These are phyloP conservation scores for Colletotrichum sp. DNA, from an alignment of 2,329 filamentous ascomycete genomes.

Conservation along the genomic window DNA sequence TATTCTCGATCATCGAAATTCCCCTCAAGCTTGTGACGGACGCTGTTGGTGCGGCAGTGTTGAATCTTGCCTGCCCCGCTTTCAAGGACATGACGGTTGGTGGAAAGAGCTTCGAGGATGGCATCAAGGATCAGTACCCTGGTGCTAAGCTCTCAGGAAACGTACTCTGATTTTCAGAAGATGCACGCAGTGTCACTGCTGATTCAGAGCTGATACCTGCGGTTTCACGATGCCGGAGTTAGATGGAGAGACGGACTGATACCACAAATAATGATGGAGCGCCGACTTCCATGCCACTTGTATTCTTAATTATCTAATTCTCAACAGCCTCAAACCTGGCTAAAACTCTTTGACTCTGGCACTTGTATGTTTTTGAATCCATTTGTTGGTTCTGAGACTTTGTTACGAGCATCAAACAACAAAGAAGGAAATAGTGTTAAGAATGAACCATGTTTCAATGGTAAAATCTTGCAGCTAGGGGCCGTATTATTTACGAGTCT, in stretches of 20 bases:
- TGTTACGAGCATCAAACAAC: neutral
- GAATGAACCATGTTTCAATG: neutral
- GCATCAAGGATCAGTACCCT: neutral
- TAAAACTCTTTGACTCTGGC: fast-evolving
- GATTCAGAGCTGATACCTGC: neutral
- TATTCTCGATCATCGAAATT: conserved; percentile 36
- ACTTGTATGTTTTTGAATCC: neutral
- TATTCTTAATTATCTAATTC: neutral
- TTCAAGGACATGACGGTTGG: conserved; percentile 30
- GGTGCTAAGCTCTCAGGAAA: neutral
- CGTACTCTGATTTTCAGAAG: neutral
- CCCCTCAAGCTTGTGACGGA: conserved; percentile 37
- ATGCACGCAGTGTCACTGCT: neutral
- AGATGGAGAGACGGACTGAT: neutral
- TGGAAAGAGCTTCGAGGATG: conserved; percentile 22
- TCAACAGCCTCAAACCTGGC: neutral
- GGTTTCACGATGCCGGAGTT: neutral
- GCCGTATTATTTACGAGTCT: neutral
- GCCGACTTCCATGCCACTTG: neutral
- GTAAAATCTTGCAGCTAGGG: no score
- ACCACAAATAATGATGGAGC: neutral
- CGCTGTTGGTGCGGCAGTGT: conserved; percentile 30
- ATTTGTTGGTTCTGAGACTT: fast-evolving
- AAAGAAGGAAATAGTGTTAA: fast-evolving
- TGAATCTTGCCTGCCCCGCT: conserved; percentile 32